phyloP scores from a whole-genome alignment of 208 protist genomes.

The Tritrichomonas foetus region DNA sequence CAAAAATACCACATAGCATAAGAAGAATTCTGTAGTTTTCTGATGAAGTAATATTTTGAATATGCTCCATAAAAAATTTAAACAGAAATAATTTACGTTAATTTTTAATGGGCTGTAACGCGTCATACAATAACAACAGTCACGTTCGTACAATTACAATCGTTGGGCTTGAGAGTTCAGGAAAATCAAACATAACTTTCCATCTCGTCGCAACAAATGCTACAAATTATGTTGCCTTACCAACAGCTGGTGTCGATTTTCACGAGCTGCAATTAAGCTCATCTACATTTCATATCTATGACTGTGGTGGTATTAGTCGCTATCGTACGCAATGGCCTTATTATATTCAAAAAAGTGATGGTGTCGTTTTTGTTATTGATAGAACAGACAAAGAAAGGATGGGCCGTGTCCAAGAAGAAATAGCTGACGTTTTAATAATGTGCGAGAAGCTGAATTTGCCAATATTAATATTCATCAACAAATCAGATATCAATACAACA shows the following conservation, averaged over 20 bases:
- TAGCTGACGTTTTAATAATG: not conserved
- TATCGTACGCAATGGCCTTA: constrained; percentile 5
- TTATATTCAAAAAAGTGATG: constrained; percentile 22
- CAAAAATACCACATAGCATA: too few relatives aligned
- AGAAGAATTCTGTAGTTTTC: too few relatives aligned
- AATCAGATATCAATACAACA: not conserved
- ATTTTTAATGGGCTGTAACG: not conserved
- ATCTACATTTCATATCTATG: not conserved
- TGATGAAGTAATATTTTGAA: too few relatives aligned
- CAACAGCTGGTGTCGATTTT: constrained; percentile 5
- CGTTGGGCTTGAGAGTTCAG: not conserved
- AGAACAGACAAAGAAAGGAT: not conserved
- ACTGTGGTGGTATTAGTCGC: not conserved
- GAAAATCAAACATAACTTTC: not conserved
- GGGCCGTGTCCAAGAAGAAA: not conserved
- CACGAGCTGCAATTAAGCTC: not conserved
- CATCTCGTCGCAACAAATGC: not conserved
- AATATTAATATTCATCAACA: constrained; percentile 2
- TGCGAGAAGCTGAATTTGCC: not conserved
- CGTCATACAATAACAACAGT: not conserved
- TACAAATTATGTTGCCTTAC: not conserved
- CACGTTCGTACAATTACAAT: not conserved
- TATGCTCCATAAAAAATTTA: too few relatives aligned
- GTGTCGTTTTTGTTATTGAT: constrained; percentile 39
- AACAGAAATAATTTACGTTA: not conserved